Conservation (phyloP, 2,329 filamentous ascomycete species). For the Fusarium sp. region DNA sequence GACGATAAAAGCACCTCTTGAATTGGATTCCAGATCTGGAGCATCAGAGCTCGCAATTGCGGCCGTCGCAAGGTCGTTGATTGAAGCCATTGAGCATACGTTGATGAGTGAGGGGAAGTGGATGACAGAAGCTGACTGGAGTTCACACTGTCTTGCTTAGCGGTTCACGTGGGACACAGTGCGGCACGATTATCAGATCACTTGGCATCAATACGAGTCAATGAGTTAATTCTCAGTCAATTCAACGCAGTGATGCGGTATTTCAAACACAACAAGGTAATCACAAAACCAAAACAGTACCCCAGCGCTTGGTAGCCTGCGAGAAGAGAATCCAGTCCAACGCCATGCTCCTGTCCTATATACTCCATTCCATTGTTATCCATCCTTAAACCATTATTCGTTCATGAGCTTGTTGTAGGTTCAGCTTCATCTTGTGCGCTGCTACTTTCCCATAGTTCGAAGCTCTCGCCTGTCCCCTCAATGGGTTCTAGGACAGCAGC, state of each 20-base stretch:
- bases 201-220: background rate
- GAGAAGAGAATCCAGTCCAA: conserved; percentile 35
- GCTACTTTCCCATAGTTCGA: conserved; percentile 80
- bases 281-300: conserved; percentile 45
- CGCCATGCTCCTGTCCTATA: conserved; percentile 22
- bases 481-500: conserved; percentile 68
- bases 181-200: conserved; percentile 20
- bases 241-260: background rate
- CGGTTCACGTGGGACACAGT: conserved; percentile 41
- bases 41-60: conserved; percentile 58
- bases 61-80: conserved; percentile 65
- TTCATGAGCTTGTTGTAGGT: conserved; percentile 44
- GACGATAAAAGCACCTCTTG: conserved; percentile 79
- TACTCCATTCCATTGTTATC: conserved; percentile 18
- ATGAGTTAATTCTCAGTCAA: background rate
- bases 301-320: conserved; percentile 52
- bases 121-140: conserved; percentile 4
- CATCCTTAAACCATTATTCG: conserved; percentile 15
- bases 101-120: conserved; percentile 30
- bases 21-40: conserved; percentile 12
- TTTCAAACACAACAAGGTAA: conserved; percentile 22
- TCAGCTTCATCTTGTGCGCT: conserved; percentile 73
- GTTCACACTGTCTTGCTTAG: conserved; percentile 41
- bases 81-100: conserved; percentile 59
- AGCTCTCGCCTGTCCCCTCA: conserved; percentile 71